These are phyloP conservation scores for Picochlorum sp. DNA, from an alignment of 139 green algal species.

Conservation along the genomic window DNA sequence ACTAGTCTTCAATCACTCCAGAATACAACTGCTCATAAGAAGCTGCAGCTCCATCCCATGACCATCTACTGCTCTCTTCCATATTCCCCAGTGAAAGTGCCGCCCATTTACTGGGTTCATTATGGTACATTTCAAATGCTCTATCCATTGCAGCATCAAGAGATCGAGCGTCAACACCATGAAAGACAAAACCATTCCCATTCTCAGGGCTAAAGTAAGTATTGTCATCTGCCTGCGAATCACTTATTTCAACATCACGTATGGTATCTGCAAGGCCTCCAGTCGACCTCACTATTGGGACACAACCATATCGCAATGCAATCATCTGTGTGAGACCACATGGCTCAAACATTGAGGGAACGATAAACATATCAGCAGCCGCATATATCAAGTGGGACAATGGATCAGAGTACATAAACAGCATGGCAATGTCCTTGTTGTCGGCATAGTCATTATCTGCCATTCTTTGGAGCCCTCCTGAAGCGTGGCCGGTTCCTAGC, in stretches of 20 bases:
- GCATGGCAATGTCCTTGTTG: constrained; percentile 26
- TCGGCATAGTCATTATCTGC: constrained; percentile 44
- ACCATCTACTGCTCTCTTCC: too few relatives aligned
- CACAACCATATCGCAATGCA: constrained; percentile 46
- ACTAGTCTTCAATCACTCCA: too few relatives aligned
- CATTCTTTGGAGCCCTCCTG: constrained; percentile 64
- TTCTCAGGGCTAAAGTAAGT: neutral
- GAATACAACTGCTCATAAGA: too few relatives aligned
- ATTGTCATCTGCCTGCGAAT: neutral
- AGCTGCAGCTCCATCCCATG: too few relatives aligned
- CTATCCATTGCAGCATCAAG: constrained; percentile 61
- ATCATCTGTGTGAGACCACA: constrained; percentile 87
- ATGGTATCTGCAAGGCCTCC: constrained; percentile 82
- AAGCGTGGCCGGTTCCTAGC: constrained; percentile 73
- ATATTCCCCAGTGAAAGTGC: too few relatives aligned
- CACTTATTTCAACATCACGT: constrained; percentile 43
- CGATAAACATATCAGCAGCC: constrained; percentile 81
- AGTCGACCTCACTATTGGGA: constrained; percentile 58
- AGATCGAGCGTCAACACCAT: constrained; percentile 62
- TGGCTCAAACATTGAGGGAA: constrained; percentile 94
- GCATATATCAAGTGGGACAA: constrained; percentile 85
- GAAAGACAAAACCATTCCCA: constrained; percentile 80
- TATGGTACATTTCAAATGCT: constrained; percentile 23
- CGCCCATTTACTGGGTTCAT: too few relatives aligned
- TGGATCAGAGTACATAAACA: constrained; percentile 69